Conservation (phyloP, 495 filamentous ascomycete species). For the Umbilicaria muhlenbergii region DNA sequence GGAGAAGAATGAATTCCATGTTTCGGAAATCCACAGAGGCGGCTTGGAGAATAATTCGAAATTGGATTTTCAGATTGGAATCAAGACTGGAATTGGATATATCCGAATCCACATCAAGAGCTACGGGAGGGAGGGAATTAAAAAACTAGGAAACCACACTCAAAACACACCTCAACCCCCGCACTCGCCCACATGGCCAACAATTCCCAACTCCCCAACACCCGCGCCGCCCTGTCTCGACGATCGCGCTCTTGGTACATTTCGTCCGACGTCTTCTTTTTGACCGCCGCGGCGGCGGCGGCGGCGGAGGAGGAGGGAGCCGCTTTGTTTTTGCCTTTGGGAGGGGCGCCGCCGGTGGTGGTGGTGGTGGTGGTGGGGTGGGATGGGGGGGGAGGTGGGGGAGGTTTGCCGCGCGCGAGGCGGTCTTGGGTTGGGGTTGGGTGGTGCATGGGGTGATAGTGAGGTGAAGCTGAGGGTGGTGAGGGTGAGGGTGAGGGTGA, state of each 20-base stretch:
- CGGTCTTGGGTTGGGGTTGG: background rate
- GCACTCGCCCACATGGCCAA: background rate
- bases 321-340: background rate
- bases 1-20: too few species aligned
- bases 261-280: background rate
- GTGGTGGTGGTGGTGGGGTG: too few species aligned
- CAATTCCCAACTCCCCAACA: conserved; percentile 9
- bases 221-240: conserved; percentile 1
- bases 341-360: background rate
- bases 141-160: too few species aligned
- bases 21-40: too few species aligned
- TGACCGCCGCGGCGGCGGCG: too few species aligned
- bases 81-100: too few species aligned
- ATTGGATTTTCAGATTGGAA: too few species aligned
- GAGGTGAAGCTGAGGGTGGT: background rate
- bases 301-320: background rate
- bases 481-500: conserved; percentile 5
- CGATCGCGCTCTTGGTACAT: conserved; percentile 1
- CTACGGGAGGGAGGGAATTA: too few species aligned
- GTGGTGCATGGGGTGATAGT: background rate
- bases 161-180: conserved; percentile 6
- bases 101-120: too few species aligned
- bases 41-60: too few species aligned
- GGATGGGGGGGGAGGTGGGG: background rate
- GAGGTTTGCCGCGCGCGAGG: background rate